phyloP scores from a whole-genome alignment of 768 basidiomycete genomes.

The Heimioporus sp. region DNA sequence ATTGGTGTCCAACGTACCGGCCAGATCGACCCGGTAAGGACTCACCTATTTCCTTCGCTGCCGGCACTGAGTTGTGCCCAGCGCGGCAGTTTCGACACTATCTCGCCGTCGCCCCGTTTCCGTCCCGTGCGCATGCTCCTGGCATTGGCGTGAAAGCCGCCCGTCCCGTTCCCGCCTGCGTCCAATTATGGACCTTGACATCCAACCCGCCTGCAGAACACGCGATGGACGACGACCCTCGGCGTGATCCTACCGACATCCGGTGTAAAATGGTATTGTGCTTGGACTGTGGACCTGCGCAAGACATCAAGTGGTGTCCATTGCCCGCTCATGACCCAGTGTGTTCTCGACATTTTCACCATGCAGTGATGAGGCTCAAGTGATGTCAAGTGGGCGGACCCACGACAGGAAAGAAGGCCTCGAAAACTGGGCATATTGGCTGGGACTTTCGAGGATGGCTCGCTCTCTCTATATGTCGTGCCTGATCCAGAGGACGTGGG shows the following conservation, averaged over 20 bases:
- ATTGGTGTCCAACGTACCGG: constrained; percentile 86
- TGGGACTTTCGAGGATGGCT: constrained; percentile 86
- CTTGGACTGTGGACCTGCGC: constrained; percentile 74
- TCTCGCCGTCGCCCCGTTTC: constrained; percentile 77
- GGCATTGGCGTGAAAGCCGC: constrained; percentile 58
- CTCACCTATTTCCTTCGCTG: not conserved
- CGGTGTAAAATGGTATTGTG: constrained; percentile 85
- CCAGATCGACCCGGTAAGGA: constrained; percentile 52
- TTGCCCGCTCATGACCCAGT: constrained; percentile 72
- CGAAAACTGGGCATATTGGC: constrained; percentile 81
- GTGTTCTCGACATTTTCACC: constrained; percentile 14
- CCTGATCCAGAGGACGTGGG: constrained; percentile 69
- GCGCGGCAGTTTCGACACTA: constrained; percentile 67
- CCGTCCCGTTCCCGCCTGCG: constrained; percentile 58
- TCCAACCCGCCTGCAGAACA: constrained; percentile 15
- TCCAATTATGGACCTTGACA: constrained; percentile 82
- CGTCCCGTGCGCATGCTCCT: constrained; percentile 61
- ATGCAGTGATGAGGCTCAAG: not conserved
- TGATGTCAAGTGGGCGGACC: constrained; percentile 17
- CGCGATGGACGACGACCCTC: constrained; percentile 25
- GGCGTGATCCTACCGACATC: constrained; percentile 35
- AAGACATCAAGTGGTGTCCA: constrained; percentile 92
- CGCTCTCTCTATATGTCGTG: constrained; percentile 71
- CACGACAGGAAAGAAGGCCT: constrained; percentile 16
- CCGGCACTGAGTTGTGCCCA: constrained; percentile 23